Base-by-base conservation (phyloP, 805 yeast genomes). In the Metschnikowia cubensis region DNA sequence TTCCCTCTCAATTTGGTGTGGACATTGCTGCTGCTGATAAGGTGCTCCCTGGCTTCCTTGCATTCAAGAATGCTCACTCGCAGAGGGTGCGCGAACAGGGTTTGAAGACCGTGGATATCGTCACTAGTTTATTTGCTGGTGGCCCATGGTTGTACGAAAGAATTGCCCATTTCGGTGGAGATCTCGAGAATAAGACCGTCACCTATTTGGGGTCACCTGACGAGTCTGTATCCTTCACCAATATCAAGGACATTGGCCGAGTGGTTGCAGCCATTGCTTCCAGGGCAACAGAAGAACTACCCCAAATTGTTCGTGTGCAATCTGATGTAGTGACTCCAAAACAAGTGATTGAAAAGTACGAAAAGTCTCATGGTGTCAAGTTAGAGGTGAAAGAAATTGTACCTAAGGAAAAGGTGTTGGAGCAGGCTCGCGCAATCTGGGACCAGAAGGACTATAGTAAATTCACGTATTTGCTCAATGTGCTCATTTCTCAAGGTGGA, bases 1-100 rank as follows among this genome's bases (percentile, higher is more conserved):
- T 81, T 53, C 85, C 85, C 32, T 76, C 84, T 2, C 85, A 82
- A 58, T 83, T 78, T 56, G 89, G 88, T 37, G 58, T 70, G 25
- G 81, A 80, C 48, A 44, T 73, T 15, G 60, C 54, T 3, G 66
- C 59, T 5, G 61, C 62, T 18, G 57, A 56, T 3, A 50, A 56
- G 20, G 40, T 47, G 25, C 61, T 71, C 18, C 76, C 80, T 7
- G 70, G 68, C 0, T 66, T 77, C 48, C 57, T 65, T 25, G 58
- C 41, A 2, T 14, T 50, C 17, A 79, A 79, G 59, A 41, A 59
- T 1, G 59, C 49, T 2, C 80, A 77, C 57, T 59, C 74, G 5
- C 57, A 59, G 2, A 65, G 59, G 15, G 71, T 77, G 17, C 70
- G 82, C 54, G 63, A 56, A 1, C 59, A 63, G 6, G 82, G 83